Percentiles rank a stretch among this genome's conserved stretches.
These are phyloP conservation scores for Candida odintsovae DNA, from an alignment of 805 yeast genomes.

Conservation along the genomic window DNA sequence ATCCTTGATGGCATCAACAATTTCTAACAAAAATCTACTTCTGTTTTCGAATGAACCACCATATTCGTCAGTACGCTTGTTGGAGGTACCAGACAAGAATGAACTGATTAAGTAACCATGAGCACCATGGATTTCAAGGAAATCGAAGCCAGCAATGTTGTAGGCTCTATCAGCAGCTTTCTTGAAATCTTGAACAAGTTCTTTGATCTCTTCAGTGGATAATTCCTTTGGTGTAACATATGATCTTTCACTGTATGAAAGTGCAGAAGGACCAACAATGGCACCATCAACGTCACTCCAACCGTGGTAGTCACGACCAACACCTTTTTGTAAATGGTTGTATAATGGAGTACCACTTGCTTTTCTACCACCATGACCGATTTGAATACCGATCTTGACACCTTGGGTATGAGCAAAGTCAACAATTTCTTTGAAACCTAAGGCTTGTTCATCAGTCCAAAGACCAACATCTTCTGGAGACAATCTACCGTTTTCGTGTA, in stretches of 20 bases:
- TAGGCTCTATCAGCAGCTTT: conserved; percentile 45
- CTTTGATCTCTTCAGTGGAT: conserved; percentile 35
- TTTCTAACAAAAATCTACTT: conserved; percentile 41
- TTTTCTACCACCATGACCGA: conserved; percentile 53
- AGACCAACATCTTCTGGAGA: conserved; percentile 45
- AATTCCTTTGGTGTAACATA: conserved; percentile 35
- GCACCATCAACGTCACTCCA: conserved; percentile 32
- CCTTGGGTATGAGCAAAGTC: conserved; percentile 42
- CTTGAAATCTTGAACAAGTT: conserved; percentile 36
- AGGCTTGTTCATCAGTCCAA: conserved; percentile 45
- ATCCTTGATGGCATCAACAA: conserved; percentile 37
- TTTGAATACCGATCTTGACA: conserved; percentile 44
- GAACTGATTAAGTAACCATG: conserved; percentile 52
- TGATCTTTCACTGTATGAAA: conserved; percentile 19
- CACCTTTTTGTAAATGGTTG: conserved; percentile 26
- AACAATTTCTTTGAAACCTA: conserved; percentile 32
- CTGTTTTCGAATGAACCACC: conserved; percentile 63
- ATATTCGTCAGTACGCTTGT: conserved; percentile 54
- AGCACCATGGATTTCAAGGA: conserved; percentile 55
- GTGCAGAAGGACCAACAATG: conserved; percentile 41
- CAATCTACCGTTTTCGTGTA: conserved; percentile 34
- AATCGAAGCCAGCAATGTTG: conserved; percentile 48
- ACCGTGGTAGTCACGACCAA: conserved; percentile 32
- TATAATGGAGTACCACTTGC: conserved; percentile 30
- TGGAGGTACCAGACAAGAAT: conserved; percentile 38